Conservation (phyloP, 2,329 filamentous ascomycete species). For the Cladosporium sp. region DNA sequence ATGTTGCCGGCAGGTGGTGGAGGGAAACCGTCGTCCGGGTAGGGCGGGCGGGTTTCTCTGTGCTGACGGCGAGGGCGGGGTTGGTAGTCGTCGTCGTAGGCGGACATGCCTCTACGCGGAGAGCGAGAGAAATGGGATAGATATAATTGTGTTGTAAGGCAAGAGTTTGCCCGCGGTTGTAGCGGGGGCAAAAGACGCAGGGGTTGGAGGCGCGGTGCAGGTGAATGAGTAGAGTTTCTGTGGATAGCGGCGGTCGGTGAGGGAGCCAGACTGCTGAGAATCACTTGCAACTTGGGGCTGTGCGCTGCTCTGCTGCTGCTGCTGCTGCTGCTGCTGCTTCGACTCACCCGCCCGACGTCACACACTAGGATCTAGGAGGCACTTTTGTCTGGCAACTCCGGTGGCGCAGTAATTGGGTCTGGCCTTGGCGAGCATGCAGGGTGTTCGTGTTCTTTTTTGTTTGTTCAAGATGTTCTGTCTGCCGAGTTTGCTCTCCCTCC, state of each 20-base stretch:
- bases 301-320: no score
- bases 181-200: slow-evolving; percentile 1
- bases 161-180: not conserved
- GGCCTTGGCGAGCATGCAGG: not conserved
- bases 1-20: slow-evolving; percentile 3
- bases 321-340: no score
- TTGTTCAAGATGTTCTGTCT: no score
- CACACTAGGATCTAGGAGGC: no score
- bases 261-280: no score
- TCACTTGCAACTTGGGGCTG: no score
- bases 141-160: slow-evolving; percentile 1
- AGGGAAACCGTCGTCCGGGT: slow-evolving; percentile 7
- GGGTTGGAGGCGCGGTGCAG: not conserved
- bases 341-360: not conserved
- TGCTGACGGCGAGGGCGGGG: slow-evolving; percentile 10
- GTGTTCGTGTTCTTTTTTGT: not conserved
- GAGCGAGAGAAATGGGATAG: not conserved
- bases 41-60: slow-evolving; percentile 9
- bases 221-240: slow-evolving; percentile 2
- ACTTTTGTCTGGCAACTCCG: not conserved
- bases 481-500: no score
- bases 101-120: slow-evolving; percentile 30
- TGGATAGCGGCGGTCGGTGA: not conserved
- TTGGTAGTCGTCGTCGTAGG: slow-evolving; percentile 13
- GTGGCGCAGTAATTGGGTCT: not conserved